Conservation (phyloP, 331 rosid species). For the Cydonia oblonga region DNA sequence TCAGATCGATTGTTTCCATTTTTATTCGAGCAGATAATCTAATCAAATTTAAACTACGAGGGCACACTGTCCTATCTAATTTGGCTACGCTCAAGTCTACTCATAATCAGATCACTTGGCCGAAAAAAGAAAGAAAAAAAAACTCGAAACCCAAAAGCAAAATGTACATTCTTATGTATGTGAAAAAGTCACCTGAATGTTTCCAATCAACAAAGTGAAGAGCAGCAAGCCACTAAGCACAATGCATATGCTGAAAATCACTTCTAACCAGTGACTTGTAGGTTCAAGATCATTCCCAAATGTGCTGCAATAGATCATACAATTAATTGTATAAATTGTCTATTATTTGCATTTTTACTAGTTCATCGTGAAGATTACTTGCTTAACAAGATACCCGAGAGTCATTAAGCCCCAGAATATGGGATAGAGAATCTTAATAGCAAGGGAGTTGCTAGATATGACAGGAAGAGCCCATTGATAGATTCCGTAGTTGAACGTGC, state of each 20-base stretch:
- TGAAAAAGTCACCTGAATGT: constrained; percentile 58
- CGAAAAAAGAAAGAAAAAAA: neutral
- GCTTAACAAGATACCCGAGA: constrained; percentile 53
- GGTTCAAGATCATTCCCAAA: constrained; percentile 97
- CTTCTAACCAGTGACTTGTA: constrained; percentile 94
- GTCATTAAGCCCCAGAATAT: constrained; percentile 96
- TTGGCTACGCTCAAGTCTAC: neutral
- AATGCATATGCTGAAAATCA: constrained; percentile 70
- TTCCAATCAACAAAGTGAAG: constrained; percentile 91
- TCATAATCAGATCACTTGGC: neutral
- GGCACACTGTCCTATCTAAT: neutral
- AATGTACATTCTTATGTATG: neutral
- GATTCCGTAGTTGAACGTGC: constrained; percentile 82
- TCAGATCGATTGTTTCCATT: constrained; percentile 2
- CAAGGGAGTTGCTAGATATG: constrained; percentile 74
- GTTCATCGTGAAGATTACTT: neutral
- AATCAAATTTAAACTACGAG: neutral
- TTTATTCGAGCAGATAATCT: neutral
- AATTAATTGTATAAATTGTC: neutral
- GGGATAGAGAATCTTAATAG: constrained; percentile 89
- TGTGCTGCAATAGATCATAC: constrained; percentile 44
- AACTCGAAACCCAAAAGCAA: neutral
- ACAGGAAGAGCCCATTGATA: constrained; percentile 96
- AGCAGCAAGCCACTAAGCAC: constrained; percentile 81
- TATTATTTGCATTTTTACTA: neutral